Conservation (phyloP, 805 yeast genomes). For the Schwanniomyces occidentalis region DNA sequence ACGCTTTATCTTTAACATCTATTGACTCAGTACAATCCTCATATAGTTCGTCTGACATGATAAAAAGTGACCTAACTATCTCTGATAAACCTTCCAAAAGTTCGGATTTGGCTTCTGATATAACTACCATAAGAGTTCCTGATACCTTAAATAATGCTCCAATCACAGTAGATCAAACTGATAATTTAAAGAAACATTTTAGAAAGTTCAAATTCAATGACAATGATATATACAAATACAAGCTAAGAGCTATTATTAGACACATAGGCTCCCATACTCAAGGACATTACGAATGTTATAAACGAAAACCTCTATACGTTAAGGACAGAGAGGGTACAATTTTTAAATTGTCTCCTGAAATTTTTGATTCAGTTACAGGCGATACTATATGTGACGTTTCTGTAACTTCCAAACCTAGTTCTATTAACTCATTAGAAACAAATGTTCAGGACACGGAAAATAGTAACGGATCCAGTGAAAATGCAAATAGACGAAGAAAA, state of each 20-base stretch:
- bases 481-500: no score
- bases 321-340: constrained; percentile 43
- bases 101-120: constrained; percentile 6
- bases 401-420: constrained; percentile 4
- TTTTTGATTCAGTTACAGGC: constrained; percentile 25
- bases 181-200: constrained; percentile 35
- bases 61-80: constrained; percentile 10
- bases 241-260: constrained; percentile 69
- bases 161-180: constrained; percentile 38
- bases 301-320: constrained; percentile 66
- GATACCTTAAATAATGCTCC: constrained; percentile 38
- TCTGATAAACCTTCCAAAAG: constrained; percentile 11
- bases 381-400: constrained; percentile 10
- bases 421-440: no score
- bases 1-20: constrained; percentile 19
- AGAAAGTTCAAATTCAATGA: constrained; percentile 39
- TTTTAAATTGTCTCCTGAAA: constrained; percentile 43
- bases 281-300: constrained; percentile 91
- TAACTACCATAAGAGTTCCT: constrained; percentile 14
- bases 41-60: constrained; percentile 4
- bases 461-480: no score
- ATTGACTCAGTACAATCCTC: constrained; percentile 14
- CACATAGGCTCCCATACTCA: constrained; percentile 86
- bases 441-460: no score
- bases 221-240: constrained; percentile 49